Conservation (phyloP, 2,329 filamentous ascomycete genomes). For the Colletotrichum sp. region DNA sequence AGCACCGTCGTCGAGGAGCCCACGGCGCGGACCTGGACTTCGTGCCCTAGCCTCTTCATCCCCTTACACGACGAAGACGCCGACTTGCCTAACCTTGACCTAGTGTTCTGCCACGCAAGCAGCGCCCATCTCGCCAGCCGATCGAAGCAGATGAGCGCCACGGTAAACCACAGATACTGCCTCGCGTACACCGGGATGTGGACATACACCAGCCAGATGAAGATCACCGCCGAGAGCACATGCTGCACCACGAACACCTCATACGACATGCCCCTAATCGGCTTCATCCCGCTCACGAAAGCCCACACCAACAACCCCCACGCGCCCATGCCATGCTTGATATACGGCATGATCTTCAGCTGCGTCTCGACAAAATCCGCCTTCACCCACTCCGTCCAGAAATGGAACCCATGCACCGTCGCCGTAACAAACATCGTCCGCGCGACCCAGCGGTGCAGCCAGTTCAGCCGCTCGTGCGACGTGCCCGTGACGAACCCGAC, state of each 20-base stretch:
- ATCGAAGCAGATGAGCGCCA: slow-evolving; percentile 68
- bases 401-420: slow-evolving; percentile 73
- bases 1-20: slow-evolving; percentile 60
- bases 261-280: slow-evolving; percentile 69
- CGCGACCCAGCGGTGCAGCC: slow-evolving; percentile 76
- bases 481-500: slow-evolving; percentile 66
- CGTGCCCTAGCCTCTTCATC: slow-evolving; percentile 56
- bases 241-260: slow-evolving; percentile 76
- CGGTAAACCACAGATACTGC: slow-evolving; percentile 70
- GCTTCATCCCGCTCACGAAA: slow-evolving; percentile 64
- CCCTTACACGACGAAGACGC: slow-evolving; percentile 47
- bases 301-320: slow-evolving; percentile 73
- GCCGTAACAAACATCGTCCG: slow-evolving; percentile 72
- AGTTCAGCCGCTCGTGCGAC: slow-evolving; percentile 73
- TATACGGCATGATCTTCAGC: slow-evolving; percentile 57
- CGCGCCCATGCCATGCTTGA: slow-evolving; percentile 68
- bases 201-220: slow-evolving; percentile 67
- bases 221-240: slow-evolving; percentile 62
- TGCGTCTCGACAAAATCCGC: slow-evolving; percentile 64
- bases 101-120: slow-evolving; percentile 58
- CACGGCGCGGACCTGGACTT: slow-evolving; percentile 51
- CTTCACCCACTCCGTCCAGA: slow-evolving; percentile 67
- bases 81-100: slow-evolving; percentile 42
- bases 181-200: slow-evolving; percentile 65
- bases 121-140: slow-evolving; percentile 55